phyloP scores from a whole-genome alignment of 73 alveolate species.

The Paramecium pentaurelia region DNA sequence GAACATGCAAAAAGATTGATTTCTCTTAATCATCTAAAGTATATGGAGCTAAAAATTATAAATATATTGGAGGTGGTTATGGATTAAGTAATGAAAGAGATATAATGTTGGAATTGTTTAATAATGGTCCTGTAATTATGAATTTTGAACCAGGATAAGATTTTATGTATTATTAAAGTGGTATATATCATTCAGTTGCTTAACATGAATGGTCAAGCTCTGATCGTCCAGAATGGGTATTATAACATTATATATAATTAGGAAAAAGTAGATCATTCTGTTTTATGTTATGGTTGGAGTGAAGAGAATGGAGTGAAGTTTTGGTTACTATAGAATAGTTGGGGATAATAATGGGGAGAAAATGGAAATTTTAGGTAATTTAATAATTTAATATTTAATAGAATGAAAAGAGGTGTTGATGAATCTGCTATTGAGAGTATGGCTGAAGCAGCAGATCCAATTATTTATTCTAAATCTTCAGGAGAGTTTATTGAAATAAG shows the following conservation, averaged over 20 bases:
- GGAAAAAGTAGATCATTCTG: slow-evolving; percentile 64
- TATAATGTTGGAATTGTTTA: slow-evolving; percentile 52
- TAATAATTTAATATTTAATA: neutral
- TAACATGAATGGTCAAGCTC: slow-evolving; percentile 1
- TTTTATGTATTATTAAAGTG: slow-evolving; percentile 59
- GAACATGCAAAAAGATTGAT: slow-evolving; percentile 50
- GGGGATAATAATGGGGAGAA: slow-evolving; percentile 63
- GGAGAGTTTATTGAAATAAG: slow-evolving; percentile 22
- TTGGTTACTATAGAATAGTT: slow-evolving; percentile 51
- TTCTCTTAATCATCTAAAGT: neutral
- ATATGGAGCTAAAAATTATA: neutral
- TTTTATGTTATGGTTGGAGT: slow-evolving; percentile 63
- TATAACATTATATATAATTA: neutral
- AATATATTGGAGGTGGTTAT: slow-evolving; percentile 60
- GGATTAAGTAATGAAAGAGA: slow-evolving; percentile 57
- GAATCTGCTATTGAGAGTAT: slow-evolving; percentile 49
- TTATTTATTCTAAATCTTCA: slow-evolving; percentile 2
- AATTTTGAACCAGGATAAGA: slow-evolving; percentile 58
- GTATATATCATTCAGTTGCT: slow-evolving; percentile 61
- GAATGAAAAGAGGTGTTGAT: slow-evolving; percentile 60
- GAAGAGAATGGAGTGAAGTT: slow-evolving; percentile 58
- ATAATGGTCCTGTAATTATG: slow-evolving; percentile 49
- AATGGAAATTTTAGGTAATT: slow-evolving; percentile 54
- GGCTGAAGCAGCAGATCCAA: slow-evolving; percentile 50
- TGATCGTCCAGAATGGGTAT: slow-evolving; percentile 47